Percentiles rank a stretch among this genome's conserved stretches.
Evolutionary conservation across 108 stramenopile genomes (phyloP).

Genomic region (Schizochytrium sp.): DNA sequence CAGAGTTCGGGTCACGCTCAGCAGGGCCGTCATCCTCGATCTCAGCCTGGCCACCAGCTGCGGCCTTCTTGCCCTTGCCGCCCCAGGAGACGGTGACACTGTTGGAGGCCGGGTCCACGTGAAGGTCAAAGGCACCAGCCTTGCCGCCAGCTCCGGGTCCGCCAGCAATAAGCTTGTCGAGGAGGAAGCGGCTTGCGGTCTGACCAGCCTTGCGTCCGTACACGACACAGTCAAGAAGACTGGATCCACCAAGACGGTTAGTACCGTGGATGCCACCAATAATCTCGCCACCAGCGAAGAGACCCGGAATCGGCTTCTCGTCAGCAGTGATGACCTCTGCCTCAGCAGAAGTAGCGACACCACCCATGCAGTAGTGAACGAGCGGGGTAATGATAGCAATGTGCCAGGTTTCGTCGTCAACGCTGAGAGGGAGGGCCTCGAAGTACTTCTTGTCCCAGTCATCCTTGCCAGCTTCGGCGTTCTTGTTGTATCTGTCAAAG

Average conservation of each 20-base stretch:
- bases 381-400: conserved; percentile 76
- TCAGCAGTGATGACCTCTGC: conserved; percentile 80
- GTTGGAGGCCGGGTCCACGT: conserved; percentile 42
- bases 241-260: conserved; percentile 87
- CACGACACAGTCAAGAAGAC: conserved; percentile 88
- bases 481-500: conserved; percentile 62
- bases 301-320: conserved; percentile 72
- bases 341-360: conserved; percentile 79
- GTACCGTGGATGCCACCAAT: conserved; percentile 84
- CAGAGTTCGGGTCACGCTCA: conserved; percentile 50
- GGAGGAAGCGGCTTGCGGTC: conserved; percentile 54
- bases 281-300: conserved; percentile 83
- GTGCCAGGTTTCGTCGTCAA: conserved; percentile 53
- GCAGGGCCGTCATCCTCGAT: conserved; percentile 48
- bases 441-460: conserved; percentile 57
- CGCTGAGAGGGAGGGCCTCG: conserved; percentile 15
- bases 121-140: conserved; percentile 25
- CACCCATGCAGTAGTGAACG: conserved; percentile 93
- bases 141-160: conserved; percentile 28
- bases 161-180: conserved; percentile 39
- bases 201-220: conserved; percentile 86
- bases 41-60: not conserved
- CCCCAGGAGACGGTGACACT: conserved; percentile 44
- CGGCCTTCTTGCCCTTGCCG: conserved; percentile 5
- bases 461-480: not conserved